Conservation (phyloP, 495 filamentous ascomycete genomes). For the Geoglossum glabrum region DNA sequence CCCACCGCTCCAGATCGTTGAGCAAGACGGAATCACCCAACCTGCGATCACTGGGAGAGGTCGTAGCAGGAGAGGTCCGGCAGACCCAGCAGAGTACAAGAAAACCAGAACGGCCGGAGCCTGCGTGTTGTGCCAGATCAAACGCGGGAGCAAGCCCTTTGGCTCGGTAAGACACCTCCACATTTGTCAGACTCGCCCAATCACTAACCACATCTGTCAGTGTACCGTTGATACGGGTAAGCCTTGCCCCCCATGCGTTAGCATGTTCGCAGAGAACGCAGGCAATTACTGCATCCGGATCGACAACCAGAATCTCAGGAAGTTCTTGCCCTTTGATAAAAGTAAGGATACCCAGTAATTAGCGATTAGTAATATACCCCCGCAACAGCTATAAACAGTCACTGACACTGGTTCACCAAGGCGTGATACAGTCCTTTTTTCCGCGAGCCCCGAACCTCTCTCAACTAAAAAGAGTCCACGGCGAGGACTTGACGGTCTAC, state of each 20-base stretch:
- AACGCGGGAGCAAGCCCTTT: background rate
- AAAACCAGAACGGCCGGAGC: background rate
- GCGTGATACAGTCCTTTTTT: background rate
- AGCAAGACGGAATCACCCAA: background rate
- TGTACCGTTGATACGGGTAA: background rate
- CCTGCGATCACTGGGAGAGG: background rate
- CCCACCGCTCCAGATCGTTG: background rate
- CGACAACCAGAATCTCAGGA: background rate
- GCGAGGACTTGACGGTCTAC: background rate
- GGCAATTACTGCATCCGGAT: background rate
- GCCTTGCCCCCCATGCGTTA: background rate
- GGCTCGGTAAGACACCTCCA: background rate
- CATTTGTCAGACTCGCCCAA: background rate
- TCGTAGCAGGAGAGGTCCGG: background rate
- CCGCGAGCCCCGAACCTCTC: background rate
- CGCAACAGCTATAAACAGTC: background rate
- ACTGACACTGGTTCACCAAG: background rate
- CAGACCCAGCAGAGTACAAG: background rate
- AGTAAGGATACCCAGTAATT: background rate
- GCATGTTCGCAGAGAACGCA: background rate
- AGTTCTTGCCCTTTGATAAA: background rate
- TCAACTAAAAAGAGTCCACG: background rate
- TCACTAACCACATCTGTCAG: background rate
- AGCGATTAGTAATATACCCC: background rate
- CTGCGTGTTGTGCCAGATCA: background rate